Evolutionary conservation across 768 basidiomycete genomes (phyloP).

Genomic region (Lepiota brunneoincarnata): DNA sequence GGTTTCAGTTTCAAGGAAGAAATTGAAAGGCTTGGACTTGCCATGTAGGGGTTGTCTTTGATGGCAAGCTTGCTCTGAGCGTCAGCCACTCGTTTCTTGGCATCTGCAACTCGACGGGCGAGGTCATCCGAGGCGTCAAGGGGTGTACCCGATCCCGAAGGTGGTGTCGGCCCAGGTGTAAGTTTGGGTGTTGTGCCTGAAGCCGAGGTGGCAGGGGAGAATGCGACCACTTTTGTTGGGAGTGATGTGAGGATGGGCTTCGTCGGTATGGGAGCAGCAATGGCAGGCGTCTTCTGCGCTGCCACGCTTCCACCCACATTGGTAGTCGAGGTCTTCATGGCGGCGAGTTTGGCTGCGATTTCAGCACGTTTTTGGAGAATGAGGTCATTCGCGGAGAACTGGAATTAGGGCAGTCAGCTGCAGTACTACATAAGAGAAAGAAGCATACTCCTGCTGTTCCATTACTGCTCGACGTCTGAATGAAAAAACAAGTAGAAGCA

Average conservation of each 20-base stretch:
- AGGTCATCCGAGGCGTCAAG: conserved; percentile 56
- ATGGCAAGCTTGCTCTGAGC: conserved; percentile 73
- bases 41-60: conserved; percentile 89
- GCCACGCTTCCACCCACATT: conserved; percentile 20
- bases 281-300: conserved; percentile 14
- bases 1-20: not conserved
- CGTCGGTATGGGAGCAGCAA: conserved; percentile 40
- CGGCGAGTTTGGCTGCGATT: conserved; percentile 82
- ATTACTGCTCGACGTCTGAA: conserved; percentile 53
- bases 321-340: conserved; percentile 51
- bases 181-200: conserved; percentile 34
- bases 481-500: conserved; percentile 59
- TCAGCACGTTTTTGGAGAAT: conserved; percentile 84
- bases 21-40: conserved; percentile 27
- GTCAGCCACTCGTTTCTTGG: conserved; percentile 80
- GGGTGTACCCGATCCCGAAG: conserved; percentile 35
- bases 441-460: conserved; percentile 41
- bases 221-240: conserved; percentile 28
- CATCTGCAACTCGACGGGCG: conserved; percentile 74
- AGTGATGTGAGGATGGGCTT: conserved; percentile 31
- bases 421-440: conserved; percentile 6
- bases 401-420: not conserved
- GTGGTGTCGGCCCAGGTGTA: conserved; percentile 18
- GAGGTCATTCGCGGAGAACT: conserved; percentile 58
- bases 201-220: conserved; percentile 29